Evolutionary conservation across 805 yeast genomes (phyloP), one percentile per base, ranked within the genome.

Genomic region (Myxozyma monticola): DNA sequence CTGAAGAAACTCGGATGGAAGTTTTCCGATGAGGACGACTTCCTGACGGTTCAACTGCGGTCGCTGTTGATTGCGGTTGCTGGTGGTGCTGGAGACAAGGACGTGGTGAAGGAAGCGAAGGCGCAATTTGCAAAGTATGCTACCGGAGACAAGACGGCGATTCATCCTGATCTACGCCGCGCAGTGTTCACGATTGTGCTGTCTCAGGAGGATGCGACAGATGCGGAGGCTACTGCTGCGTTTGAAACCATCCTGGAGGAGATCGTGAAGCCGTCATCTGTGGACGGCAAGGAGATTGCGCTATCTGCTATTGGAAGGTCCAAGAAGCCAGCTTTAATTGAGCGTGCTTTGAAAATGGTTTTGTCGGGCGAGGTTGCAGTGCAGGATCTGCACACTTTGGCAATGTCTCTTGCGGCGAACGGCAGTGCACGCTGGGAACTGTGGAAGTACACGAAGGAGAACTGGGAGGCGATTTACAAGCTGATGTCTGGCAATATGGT

Each of bases 31-130:
- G 76, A 71, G n/a, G 58, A 71, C 24, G 90, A 84, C 61, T 83
- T 76, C 65, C 76, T 82, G 45, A 76, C 75, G 7, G 81, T 77
- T 64, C 80, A 82, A 68, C 75, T 85, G 67, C 84, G 85, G 65
- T 71, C 83, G 12, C 69, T 78, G 29, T 69, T 84, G 60, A 82
- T 82, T 53, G 72, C 76, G 20, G 67, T 81, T 39, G 89, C 90
- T 34, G 80, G 78, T 37, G 66, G 69, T 41, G 71, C 81, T 22
- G 77, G 74, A 50, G 78, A 79, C 60, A 64, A 70, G 45, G 68
- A 68, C 15, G 80, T 77, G 45, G 65, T 73, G 25, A 76, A 70
- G 34, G 68, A 71, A 45, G 77, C 74, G 43, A 76, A 80, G 30
- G 44, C 52, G 29, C 60, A 53, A 17, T 67, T 68, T 45, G 67